These are phyloP conservation scores for Funneliformis geosporum DNA, from an alignment of 192 early-diverging fungal genomes.

Conservation along the genomic window DNA sequence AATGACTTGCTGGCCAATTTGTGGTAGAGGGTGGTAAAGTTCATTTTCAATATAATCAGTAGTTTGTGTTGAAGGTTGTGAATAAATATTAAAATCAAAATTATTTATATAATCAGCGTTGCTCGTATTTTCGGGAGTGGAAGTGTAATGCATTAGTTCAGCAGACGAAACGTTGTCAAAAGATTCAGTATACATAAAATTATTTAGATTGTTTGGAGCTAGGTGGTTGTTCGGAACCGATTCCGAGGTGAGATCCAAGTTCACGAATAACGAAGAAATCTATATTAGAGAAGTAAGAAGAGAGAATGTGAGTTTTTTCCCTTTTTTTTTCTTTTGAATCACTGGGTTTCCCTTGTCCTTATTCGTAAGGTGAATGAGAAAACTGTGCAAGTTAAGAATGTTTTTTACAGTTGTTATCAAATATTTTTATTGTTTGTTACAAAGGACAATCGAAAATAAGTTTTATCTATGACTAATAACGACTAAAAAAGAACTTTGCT, in stretches of 20 bases:
- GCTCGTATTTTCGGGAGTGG: not conserved
- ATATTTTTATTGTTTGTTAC: too few relatives aligned
- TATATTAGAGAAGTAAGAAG: not conserved
- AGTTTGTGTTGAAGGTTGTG: not conserved
- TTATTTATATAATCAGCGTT: not conserved
- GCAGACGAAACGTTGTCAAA: not conserved
- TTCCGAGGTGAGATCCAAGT: not conserved
- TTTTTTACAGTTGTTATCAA: too few relatives aligned
- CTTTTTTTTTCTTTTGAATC: not conserved
- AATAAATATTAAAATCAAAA: not conserved
- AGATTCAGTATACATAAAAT: not conserved
- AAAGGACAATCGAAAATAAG: too few relatives aligned
- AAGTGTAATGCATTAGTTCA: constrained; percentile 1
- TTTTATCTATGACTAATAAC: too few relatives aligned
- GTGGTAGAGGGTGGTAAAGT: not conserved
- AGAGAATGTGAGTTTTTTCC: not conserved
- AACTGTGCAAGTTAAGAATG: too few relatives aligned
- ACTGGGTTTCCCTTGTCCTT: too few relatives aligned
- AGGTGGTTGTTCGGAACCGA: not conserved
- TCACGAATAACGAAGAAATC: not conserved
- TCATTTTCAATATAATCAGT: not conserved
- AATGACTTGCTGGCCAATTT: not conserved
- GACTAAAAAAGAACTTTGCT: too few relatives aligned
- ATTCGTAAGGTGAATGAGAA: too few relatives aligned
- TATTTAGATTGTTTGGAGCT: not conserved